Conservation (phyloP, 495 filamentous ascomycete species). For the Neurospora tetraspora region DNA sequence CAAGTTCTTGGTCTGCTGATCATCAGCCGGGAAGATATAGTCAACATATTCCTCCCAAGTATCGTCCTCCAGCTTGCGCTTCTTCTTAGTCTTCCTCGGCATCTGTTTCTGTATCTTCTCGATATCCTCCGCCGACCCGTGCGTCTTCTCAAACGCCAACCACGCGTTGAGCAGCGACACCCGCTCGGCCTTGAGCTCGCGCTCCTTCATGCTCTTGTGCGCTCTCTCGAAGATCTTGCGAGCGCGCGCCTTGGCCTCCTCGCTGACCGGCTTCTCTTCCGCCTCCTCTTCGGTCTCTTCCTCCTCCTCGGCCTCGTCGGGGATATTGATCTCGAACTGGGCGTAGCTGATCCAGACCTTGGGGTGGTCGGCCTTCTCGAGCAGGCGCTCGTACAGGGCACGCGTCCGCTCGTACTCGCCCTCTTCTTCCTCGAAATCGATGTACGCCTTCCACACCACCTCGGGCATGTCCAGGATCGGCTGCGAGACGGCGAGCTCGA, state of each 20-base stretch:
- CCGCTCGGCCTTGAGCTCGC: slow-evolving; percentile 87
- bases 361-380: slow-evolving; percentile 90
- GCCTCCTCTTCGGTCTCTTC: slow-evolving; percentile 33
- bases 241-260: slow-evolving; percentile 71
- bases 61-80: slow-evolving; percentile 88
- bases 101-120: slow-evolving; percentile 85
- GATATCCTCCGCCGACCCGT: slow-evolving; percentile 67
- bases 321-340: slow-evolving; percentile 88
- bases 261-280: slow-evolving; percentile 64
- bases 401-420: slow-evolving; percentile 77
- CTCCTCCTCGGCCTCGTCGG: slow-evolving; percentile 43
- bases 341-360: slow-evolving; percentile 99
- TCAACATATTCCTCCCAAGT: slow-evolving; percentile 96
- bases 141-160: slow-evolving; percentile 79
- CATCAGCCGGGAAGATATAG: slow-evolving; percentile 95
- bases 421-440: slow-evolving; percentile 94
- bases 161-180: slow-evolving; percentile 84
- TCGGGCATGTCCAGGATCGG: slow-evolving; percentile 93
- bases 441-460: slow-evolving; percentile 92
- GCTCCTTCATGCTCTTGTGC: slow-evolving; percentile 81
- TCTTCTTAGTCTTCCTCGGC: slow-evolving; percentile 89
- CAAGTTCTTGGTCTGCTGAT: slow-evolving; percentile 74
- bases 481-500: slow-evolving; percentile 80
- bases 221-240: slow-evolving; percentile 79
- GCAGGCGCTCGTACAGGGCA: slow-evolving; percentile 78